Evolutionary conservation across 1,284 basidiomycete species (phyloP).

Genomic region (Mycena sp.): DNA sequence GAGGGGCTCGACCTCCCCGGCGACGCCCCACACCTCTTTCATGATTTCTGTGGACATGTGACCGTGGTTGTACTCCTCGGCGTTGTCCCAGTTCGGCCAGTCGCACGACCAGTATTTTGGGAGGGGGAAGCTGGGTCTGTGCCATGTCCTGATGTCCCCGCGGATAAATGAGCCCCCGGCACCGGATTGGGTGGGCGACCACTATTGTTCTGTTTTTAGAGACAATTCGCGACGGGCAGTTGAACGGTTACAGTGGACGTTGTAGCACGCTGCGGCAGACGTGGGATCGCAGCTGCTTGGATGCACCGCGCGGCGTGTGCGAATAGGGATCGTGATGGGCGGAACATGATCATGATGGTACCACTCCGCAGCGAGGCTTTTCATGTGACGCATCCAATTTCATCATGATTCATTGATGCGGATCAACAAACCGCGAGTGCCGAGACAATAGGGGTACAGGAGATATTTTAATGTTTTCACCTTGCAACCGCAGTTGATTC

Average conservation of each 20-base stretch:
- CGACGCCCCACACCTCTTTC: neutral
- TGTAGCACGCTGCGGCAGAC: neutral
- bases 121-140: neutral
- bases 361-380: too few species aligned
- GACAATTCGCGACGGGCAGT: neutral
- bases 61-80: neutral
- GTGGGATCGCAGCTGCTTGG: neutral
- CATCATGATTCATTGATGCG: too few species aligned
- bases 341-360: too few species aligned
- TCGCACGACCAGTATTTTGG: neutral
- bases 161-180: neutral
- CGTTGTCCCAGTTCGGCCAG: conserved; percentile 2
- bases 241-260: neutral
- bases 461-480: too few species aligned
- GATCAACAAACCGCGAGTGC: too few species aligned
- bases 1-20: neutral
- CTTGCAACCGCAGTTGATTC: too few species aligned
- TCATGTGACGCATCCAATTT: too few species aligned
- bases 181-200: neutral
- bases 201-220: neutral
- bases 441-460: too few species aligned
- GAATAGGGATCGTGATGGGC: neutral
- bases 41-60: neutral
- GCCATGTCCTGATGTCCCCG: neutral
- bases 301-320: neutral